Percentiles rank a stretch among this genome's conserved stretches.
Evolutionary conservation across 345 rosid species (phyloP).

Genomic region (Lepidium aucheri): DNA sequence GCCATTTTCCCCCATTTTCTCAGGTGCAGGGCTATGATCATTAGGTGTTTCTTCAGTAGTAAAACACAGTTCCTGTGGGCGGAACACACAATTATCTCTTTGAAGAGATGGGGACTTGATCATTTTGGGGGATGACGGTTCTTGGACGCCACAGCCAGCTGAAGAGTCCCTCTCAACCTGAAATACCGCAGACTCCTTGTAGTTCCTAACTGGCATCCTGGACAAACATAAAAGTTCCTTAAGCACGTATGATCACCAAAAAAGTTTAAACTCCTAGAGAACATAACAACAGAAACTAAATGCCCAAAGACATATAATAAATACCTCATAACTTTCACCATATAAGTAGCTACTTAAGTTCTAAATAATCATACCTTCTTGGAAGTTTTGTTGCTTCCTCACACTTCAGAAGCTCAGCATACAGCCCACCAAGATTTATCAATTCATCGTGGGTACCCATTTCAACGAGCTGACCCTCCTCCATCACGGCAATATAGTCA

Average conservation of each 20-base stretch:
- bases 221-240: constrained; percentile 16
- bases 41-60: constrained; percentile 66
- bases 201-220: constrained; percentile 85
- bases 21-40: constrained; percentile 64
- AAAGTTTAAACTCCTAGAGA: not conserved
- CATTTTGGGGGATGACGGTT: constrained; percentile 78
- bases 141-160: constrained; percentile 67
- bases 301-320: not conserved
- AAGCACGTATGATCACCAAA: constrained; percentile 14
- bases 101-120: constrained; percentile 87
- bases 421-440: constrained; percentile 58
- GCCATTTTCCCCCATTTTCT: constrained; percentile 62
- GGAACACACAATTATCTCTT: constrained; percentile 51
- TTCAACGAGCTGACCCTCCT: constrained; percentile 96
- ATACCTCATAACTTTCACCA: constrained; percentile 4
- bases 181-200: constrained; percentile 55
- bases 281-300: not conserved
- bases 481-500: constrained; percentile 97
- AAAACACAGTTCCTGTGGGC: constrained; percentile 49
- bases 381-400: constrained; percentile 98
- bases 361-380: constrained; percentile 54
- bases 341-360: not conserved
- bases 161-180: constrained; percentile 86
- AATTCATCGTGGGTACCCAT: constrained; percentile 97
- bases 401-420: constrained; percentile 90